Evolutionary conservation across 345 rosid genomes (phyloP), one percentile per base, ranked within the genome.

Genomic region (thale cress (Arabidopsis thaliana)): DNA sequence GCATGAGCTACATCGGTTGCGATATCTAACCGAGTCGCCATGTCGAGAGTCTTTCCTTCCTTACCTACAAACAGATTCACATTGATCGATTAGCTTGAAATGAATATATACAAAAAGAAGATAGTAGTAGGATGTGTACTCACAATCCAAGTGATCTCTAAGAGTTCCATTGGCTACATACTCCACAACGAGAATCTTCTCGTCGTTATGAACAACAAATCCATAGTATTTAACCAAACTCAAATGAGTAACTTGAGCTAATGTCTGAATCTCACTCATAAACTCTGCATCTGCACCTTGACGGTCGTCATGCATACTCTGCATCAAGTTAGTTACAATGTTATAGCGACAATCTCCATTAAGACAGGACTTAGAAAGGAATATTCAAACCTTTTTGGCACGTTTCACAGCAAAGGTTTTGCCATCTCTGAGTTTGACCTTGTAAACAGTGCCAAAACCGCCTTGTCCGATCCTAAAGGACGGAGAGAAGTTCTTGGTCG

Each of bases 1-100:
- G 97, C 99, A 80, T 95, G 97, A 65, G 97, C 97, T 37, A 95
- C 88, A 61, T 95, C 93, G 20, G 85, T 87, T 11, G 96, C 91
- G 69, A 92, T 85, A 79, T 89, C 97, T 13, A 95, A 77, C 68
- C 97, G 83, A 13, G 83, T 76, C 41, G 93, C 86, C 58, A 89
- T 77, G 82, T 84, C 92, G 20, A 90, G 88, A 84, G 76, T 13
- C 34, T 79, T 85, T 37, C 91, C 91, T 2, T 84, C 85, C 24
- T 77, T 62, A 53, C 96, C 97, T 91, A 82, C 72, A 85, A 50
- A 40, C 51, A 49, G 46, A 76, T 74, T 73, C 66, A 37, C 12
- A 71, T 5, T 22, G 7, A 11, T 16, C 14, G 60, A 32, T 36
- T 23, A 57, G 10, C 12, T 7, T 51, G 20, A 32, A 60, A 8